Evolutionary conservation across 1,139 yeast species (phyloP), one percentile per base, ranked within the genome.

Genomic region (Yamadazyma epiphylla): DNA sequence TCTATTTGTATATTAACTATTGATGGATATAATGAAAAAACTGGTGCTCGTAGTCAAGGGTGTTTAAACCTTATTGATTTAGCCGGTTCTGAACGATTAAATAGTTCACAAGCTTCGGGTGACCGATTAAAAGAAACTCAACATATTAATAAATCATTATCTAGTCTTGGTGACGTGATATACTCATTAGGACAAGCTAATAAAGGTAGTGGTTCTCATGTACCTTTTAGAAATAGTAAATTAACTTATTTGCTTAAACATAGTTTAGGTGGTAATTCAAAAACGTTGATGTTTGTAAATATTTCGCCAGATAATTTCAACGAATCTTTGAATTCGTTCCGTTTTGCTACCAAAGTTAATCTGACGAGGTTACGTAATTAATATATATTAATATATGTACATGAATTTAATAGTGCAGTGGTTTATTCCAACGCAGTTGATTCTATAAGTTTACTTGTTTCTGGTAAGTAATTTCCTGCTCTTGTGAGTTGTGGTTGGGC

Each of bases 201-300:
- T 9, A 41, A 32, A 15, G 10, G 23, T 11, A 42, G 35, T 12
- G 38, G 33, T 68, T 51, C 45, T 14, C 80, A 75, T 47, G 53
- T 74, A 8, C 80, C 81, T 0, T 75, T 63, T 48, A 52, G 80
- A 38, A 74, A 74, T 47, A 72, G 78, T 5, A 73, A 74, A 53
- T 64, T 91, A 45, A 91, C 98, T 0, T 86, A 85, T 49, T 60
- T 89, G 12, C 63, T 91, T 38, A 94, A 88, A 48, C 78, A 86
- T 49, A 87, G 96, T 25, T 64, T 91, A 25, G 80, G 86, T 2
- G 96, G 96, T 0, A 73, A 77, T 35, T 85, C 96, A 1, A 91
- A 89, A 53, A 88, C 96, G 0, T 64, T 91, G 36, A 88, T 91
- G 96, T 83, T 91, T 66, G 96, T 88, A 10, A 89, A 88, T 46